A percentile compares a stretch with the other conserved stretches of the same genome.
phyloP scores from a whole-genome alignment of 345 rosid species.

The Eucalyptus shirleyi region DNA sequence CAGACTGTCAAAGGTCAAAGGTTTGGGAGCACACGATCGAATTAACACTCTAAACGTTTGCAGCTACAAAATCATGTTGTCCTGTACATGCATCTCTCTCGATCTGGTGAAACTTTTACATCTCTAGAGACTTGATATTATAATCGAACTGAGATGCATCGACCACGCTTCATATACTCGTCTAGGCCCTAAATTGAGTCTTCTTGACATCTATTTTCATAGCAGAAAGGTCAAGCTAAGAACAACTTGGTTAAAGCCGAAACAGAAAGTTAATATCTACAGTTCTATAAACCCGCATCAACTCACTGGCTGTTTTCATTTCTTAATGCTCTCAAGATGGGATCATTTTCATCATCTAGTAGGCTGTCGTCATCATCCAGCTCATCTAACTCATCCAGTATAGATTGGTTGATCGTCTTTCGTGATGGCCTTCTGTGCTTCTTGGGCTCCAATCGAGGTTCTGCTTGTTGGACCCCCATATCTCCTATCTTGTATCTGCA shows the following conservation, averaged over 20 bases:
- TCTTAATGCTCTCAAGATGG: slow-evolving; percentile 33
- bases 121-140: background rate
- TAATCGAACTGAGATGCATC: background rate
- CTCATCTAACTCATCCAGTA: slow-evolving; percentile 43
- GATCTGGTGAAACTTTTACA: background rate
- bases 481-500: slow-evolving; percentile 70
- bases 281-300: background rate
- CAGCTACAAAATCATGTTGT: background rate
- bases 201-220: background rate
- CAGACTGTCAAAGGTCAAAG: background rate
- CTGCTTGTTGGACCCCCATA: slow-evolving; percentile 76
- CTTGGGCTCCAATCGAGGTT: slow-evolving; percentile 68
- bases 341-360: slow-evolving; percentile 43
- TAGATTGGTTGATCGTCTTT: slow-evolving; percentile 60
- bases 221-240: background rate
- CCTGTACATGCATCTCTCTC: background rate
- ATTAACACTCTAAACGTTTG: background rate
- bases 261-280: background rate
- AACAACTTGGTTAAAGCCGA: background rate
- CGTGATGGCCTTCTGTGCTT: slow-evolving; percentile 82
- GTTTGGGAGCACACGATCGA: background rate
- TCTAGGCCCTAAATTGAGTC: background rate
- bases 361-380: slow-evolving; percentile 34
- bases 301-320: slow-evolving; percentile 18
- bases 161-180: background rate